These are phyloP conservation scores for Diplosphaera chodatii DNA, from an alignment of 139 green algal genomes.

Conservation along the genomic window DNA sequence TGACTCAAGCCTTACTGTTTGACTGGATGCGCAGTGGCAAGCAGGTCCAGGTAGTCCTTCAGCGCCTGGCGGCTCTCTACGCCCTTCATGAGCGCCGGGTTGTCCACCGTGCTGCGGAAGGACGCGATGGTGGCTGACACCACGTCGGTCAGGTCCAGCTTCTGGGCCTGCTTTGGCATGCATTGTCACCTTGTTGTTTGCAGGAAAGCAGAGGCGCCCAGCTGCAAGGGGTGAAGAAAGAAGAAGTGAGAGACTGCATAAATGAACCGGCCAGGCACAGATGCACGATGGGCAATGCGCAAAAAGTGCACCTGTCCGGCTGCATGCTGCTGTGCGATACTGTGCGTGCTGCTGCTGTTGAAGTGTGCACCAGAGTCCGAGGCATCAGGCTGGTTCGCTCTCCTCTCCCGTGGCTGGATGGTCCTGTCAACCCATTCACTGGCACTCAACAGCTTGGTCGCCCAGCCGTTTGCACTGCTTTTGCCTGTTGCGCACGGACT, in stretches of 20 bases:
- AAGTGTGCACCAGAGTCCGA: background rate
- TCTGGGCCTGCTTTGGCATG: background rate
- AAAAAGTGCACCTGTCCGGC: too few species aligned
- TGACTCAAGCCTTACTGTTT: background rate
- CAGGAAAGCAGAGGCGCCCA: too few species aligned
- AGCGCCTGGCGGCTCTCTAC: conserved; percentile 33
- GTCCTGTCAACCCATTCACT: conserved; percentile 3
- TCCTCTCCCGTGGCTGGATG: background rate
- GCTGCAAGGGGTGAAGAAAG: too few species aligned
- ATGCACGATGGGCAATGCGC: too few species aligned
- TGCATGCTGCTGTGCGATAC: too few species aligned
- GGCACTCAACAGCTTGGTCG: background rate
- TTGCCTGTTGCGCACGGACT: too few species aligned
- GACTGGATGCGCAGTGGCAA: conserved; percentile 31
- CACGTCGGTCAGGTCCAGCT: conserved; percentile 39
- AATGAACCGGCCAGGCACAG: too few species aligned
- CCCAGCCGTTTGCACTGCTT: too few species aligned
- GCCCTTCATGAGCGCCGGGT: conserved; percentile 25
- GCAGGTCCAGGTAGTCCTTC: conserved; percentile 35
- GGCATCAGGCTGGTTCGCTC: background rate
- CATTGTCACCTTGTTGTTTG: too few species aligned
- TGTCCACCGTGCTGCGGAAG: conserved; percentile 34
- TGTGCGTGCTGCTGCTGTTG: too few species aligned
- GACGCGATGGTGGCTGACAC: conserved; percentile 36
- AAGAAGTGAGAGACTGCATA: too few species aligned